Evolutionary conservation across 129 eudicot species (phyloP).

Genomic region (Flaveria trinervia): DNA sequence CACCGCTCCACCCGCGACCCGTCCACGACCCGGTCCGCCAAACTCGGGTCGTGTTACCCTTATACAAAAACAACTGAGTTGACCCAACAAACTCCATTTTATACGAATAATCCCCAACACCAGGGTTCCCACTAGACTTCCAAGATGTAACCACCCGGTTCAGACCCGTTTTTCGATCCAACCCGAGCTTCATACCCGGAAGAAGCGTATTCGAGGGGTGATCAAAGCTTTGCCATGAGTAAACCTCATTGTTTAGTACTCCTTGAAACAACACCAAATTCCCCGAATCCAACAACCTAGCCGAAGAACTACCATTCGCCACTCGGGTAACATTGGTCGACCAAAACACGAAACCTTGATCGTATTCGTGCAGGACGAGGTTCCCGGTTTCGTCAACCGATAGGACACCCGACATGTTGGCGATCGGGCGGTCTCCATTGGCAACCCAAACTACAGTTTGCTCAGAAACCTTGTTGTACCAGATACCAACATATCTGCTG

Average conservation of each 20-base stretch:
- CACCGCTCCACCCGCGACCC: conserved; percentile 47
- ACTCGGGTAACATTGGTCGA: conserved; percentile 33
- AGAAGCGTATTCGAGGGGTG: conserved; percentile 47
- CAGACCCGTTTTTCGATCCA: conserved; percentile 42
- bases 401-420: conserved; percentile 22
- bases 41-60: conserved; percentile 20
- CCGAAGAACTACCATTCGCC: neutral
- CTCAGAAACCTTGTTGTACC: conserved; percentile 49
- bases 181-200: conserved; percentile 48
- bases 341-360: conserved; percentile 28
- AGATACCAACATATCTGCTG: conserved; percentile 48
- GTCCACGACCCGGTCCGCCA: conserved; percentile 55
- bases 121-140: conserved; percentile 47
- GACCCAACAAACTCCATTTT: conserved; percentile 42
- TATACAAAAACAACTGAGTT: conserved; percentile 43
- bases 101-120: conserved; percentile 42
- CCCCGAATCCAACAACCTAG: conserved; percentile 47
- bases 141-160: conserved; percentile 40
- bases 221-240: conserved; percentile 54
- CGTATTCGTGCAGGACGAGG: conserved; percentile 20
- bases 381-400: conserved; percentile 37
- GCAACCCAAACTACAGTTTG: conserved; percentile 49
- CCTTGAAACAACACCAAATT: conserved; percentile 43
- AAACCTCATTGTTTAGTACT: conserved; percentile 2
- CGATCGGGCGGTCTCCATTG: conserved; percentile 35